Evolutionary conservation across 768 basidiomycete species (phyloP), one percentile per base, ranked within the genome.

Genomic region (Kwoniella sp.): DNA sequence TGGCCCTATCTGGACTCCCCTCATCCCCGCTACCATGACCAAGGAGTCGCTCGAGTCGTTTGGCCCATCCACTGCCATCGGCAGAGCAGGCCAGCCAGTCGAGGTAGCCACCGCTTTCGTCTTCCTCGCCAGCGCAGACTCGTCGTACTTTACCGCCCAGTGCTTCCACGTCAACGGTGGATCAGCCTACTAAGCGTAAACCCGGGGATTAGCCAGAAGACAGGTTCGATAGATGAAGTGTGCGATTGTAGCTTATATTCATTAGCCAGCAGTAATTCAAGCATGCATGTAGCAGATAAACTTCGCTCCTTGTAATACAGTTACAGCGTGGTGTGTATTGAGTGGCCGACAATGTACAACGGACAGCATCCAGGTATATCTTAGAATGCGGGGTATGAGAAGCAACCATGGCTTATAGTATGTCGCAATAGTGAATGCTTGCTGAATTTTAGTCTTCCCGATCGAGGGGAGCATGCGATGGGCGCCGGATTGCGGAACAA

Each of bases 31-130:
- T 8, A 80, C 79, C 12, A 80, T 80, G 79, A 67, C 66, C 48
- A 73, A 80, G 59, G 79, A 80, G 47, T 77, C 75, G 2, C 70
- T 80, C 23, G 73, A 80, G 55, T 55, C 57, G 9, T 80, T 80
- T 55, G 79, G 79, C 20, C 71, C 72, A 2, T 68, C 68, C 54
- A 79, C 82, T 0, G 83, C 85, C 3, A 85, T 85, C 71, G 83
- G 82, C 1, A 79, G 85, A 47, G 82, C 84, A 0, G 85, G 85
- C 15, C 85, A 86, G 71, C 85, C 85, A 3, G 77, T 85, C 52
- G 85, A 86, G 69, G 75, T 84, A 20, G 85, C 85, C 8, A 84
- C 85, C 1, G 80, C 80, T 30, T 83, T 83, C 61, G 84, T 85
- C 28, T 86, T 83, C 80, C 79, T 85, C 57, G 82, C 83, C 11